Evolutionary conservation across 2,329 filamentous ascomycete genomes (phyloP).

Genomic region (Cordyceps tenuipes): DNA sequence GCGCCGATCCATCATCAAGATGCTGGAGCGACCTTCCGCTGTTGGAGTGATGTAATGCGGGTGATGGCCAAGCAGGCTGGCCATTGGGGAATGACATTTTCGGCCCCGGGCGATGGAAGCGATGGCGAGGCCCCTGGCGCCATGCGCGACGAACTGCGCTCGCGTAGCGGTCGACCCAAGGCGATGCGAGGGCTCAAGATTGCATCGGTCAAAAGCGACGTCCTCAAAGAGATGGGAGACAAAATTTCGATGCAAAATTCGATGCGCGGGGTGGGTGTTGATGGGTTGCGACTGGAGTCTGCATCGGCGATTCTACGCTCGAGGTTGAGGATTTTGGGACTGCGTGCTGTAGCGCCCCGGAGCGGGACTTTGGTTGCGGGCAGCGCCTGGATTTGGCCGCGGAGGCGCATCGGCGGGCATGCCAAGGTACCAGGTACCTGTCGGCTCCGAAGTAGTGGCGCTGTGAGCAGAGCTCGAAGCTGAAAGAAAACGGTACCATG

Average conservation of each 20-base stretch:
- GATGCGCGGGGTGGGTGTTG: constrained; percentile 38
- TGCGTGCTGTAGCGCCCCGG: constrained; percentile 3
- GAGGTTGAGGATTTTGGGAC: constrained; percentile 44
- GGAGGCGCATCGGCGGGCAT: constrained; percentile 8
- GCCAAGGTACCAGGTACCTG: constrained; percentile 9
- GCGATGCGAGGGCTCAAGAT: constrained; percentile 39
- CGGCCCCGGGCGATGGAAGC: constrained; percentile 40
- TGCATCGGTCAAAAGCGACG: constrained; percentile 40
- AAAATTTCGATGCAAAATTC: constrained; percentile 29
- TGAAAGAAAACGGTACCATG: neutral
- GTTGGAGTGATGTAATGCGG: constrained; percentile 40
- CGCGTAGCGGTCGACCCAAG: constrained; percentile 42
- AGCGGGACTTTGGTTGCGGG: constrained; percentile 12
- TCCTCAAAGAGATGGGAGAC: constrained; percentile 44
- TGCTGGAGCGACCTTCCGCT: constrained; percentile 45
- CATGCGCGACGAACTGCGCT: constrained; percentile 46
- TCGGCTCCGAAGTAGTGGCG: neutral
- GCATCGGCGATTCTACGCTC: constrained; percentile 45
- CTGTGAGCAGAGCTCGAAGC: neutral
- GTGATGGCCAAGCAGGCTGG: constrained; percentile 56
- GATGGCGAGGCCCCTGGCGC: constrained; percentile 41
- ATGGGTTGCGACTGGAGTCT: constrained; percentile 43
- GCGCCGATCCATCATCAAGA: constrained; percentile 51
- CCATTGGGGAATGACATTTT: constrained; percentile 61
- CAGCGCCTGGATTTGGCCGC: neutral